Conservation (phyloP, 2,329 filamentous ascomycete genomes). For the Colletotrichum liriopes region DNA sequence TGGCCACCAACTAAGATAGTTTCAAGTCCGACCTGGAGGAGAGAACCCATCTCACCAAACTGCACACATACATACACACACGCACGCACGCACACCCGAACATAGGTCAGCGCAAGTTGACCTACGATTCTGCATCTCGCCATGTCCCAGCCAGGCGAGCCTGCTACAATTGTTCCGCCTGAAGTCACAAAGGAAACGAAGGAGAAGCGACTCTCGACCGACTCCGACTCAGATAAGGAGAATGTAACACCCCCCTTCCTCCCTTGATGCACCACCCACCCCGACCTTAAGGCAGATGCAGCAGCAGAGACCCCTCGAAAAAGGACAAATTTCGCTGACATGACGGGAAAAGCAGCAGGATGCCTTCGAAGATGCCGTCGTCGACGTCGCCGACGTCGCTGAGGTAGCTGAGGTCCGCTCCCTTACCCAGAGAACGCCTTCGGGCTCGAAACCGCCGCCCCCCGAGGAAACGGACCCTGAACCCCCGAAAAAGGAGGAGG, state of each 20-base stretch:
- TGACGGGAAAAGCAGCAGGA: constrained; percentile 65
- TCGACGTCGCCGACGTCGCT: constrained; percentile 57
- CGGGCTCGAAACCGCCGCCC: constrained; percentile 53
- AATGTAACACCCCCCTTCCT: constrained; percentile 42
- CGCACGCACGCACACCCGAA: not conserved
- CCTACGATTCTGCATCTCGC: constrained; percentile 40
- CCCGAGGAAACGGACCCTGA: constrained; percentile 42
- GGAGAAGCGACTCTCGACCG: constrained; percentile 41
- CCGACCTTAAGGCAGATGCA: not conserved
- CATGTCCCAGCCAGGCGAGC: constrained; percentile 55
- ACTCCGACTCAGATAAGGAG: constrained; percentile 42
- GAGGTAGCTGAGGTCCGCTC: constrained; percentile 70
- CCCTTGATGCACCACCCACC: constrained; percentile 28
- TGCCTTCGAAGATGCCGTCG: constrained; percentile 86
- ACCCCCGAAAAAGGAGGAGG: constrained; percentile 46
- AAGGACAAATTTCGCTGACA: constrained; percentile 22
- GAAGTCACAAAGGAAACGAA: constrained; percentile 43
- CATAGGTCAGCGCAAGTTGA: constrained; percentile 30
- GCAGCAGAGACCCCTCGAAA: not conserved
- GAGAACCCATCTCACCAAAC: constrained; percentile 20
- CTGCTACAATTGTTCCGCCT: constrained; percentile 40
- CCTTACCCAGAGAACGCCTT: constrained; percentile 67
- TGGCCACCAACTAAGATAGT: constrained; percentile 39
- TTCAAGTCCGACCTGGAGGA: constrained; percentile 22
- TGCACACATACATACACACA: constrained; percentile 8